phyloP scores from a whole-genome alignment of 495 filamentous ascomycete species.

The Niebla homalea region DNA sequence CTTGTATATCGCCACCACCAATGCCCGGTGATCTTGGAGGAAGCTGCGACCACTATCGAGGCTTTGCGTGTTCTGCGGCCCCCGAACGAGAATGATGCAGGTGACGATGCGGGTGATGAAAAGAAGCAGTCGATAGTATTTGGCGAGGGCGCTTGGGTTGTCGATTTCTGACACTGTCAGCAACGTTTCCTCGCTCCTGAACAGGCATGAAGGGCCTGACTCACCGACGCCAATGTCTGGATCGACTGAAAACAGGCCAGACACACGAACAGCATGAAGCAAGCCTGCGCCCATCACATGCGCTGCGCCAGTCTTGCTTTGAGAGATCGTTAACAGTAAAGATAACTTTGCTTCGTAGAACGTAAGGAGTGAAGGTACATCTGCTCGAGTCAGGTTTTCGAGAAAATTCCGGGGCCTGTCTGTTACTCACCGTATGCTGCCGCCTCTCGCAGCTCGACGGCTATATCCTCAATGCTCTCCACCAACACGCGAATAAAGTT shows the following conservation, averaged over 20 bases:
- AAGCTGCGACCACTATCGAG: slow-evolving; percentile 63
- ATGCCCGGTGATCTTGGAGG: slow-evolving; percentile 60
- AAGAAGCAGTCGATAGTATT: slow-evolving; percentile 72
- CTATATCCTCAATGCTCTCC: slow-evolving; percentile 62
- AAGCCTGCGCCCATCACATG: slow-evolving; percentile 76
- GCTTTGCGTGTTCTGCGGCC: slow-evolving; percentile 64
- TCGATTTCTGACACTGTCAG: slow-evolving; percentile 39
- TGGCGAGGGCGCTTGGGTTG: slow-evolving; percentile 54
- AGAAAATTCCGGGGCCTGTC: slow-evolving; percentile 11
- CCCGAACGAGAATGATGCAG: slow-evolving; percentile 61
- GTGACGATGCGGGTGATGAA: slow-evolving; percentile 72
- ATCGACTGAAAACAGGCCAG: slow-evolving; percentile 74
- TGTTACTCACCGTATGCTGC: slow-evolving; percentile 33
- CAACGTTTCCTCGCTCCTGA: not conserved
- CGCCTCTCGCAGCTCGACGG: slow-evolving; percentile 46
- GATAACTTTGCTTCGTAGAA: slow-evolving; percentile 68
- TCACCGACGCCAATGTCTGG: slow-evolving; percentile 78
- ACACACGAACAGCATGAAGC: slow-evolving; percentile 69
- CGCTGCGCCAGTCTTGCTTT: slow-evolving; percentile 64
- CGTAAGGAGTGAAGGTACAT: slow-evolving; percentile 38
- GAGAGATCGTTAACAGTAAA: slow-evolving; percentile 71
- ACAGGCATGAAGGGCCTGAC: slow-evolving; percentile 20
- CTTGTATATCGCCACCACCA: slow-evolving; percentile 85
- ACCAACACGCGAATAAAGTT: slow-evolving; percentile 86
- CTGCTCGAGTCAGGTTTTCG: slow-evolving; percentile 19